Evolutionary conservation across 352 stramenopile genomes (phyloP).

Genomic region (Pythium pyrilobum): DNA sequence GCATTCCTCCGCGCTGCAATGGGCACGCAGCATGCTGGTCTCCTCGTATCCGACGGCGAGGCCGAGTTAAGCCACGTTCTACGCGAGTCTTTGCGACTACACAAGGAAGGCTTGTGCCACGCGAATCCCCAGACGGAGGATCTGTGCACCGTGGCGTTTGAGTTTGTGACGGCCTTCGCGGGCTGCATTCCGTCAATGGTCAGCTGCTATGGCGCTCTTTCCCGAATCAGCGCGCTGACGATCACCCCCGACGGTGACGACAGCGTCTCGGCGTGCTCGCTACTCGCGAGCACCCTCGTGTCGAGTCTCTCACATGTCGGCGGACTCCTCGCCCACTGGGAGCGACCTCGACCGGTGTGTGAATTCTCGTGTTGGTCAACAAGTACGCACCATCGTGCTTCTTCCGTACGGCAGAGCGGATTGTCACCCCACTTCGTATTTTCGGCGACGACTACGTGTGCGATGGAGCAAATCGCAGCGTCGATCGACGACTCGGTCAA

Average conservation of each 20-base stretch:
- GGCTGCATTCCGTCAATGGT: slow-evolving; percentile 12
- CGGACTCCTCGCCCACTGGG: background rate
- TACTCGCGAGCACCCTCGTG: background rate
- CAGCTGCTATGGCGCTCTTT: slow-evolving; percentile 1
- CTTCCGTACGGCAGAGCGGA: background rate
- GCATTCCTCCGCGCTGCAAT: background rate
- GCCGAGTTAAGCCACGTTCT: background rate
- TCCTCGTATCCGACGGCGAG: background rate
- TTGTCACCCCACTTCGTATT: background rate
- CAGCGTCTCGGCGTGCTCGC: slow-evolving; percentile 9
- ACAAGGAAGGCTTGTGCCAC: slow-evolving; percentile 3
- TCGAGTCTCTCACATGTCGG: slow-evolving; percentile 5
- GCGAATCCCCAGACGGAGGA: slow-evolving; percentile 11
- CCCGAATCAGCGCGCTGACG: background rate
- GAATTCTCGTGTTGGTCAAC: no score
- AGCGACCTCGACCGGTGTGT: slow-evolving; percentile 4
- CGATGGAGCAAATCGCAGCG: slow-evolving; percentile 31
- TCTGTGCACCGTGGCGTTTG: slow-evolving; percentile 2
- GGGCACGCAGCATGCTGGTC: background rate
- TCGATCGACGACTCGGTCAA: slow-evolving; percentile 26
- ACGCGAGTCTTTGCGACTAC: background rate
- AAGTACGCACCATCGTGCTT: no score
- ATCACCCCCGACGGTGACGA: background rate
- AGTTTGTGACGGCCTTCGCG: slow-evolving; percentile 1
- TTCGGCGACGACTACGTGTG: background rate